Percentiles rank a stretch among this genome's conserved stretches.
These are phyloP conservation scores for Rhizopus arrhizus DNA, from an alignment of 371 early-diverging fungal genomes.

Conservation along the genomic window DNA sequence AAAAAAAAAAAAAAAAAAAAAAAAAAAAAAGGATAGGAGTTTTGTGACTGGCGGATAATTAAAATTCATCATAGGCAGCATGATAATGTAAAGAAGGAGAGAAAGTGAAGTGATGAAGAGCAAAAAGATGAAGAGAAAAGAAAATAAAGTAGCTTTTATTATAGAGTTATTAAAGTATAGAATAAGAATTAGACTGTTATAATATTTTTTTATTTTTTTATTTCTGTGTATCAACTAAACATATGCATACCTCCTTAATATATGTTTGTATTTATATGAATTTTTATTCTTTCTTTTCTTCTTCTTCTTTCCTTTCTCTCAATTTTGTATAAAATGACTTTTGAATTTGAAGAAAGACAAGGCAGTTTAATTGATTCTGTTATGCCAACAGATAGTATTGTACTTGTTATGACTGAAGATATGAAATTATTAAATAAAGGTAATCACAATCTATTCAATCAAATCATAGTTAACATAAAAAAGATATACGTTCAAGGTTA, in stretches of 20 bases:
- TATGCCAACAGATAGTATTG: slow-evolving; percentile 27
- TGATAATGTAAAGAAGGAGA: neutral
- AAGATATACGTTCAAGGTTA: slow-evolving; percentile 29
- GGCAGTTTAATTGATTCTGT: slow-evolving; percentile 33
- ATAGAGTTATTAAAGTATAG: neutral
- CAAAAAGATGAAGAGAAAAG: no score
- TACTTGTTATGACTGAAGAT: slow-evolving; percentile 36
- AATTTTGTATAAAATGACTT: slow-evolving; percentile 33
- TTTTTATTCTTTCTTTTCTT: slow-evolving; percentile 13
- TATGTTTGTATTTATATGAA: slow-evolving; percentile 1
- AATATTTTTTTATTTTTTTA: neutral
- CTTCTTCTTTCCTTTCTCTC: slow-evolving; percentile 12
- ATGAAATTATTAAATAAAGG: slow-evolving; percentile 35
- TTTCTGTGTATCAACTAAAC: neutral
- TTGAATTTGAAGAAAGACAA: slow-evolving; percentile 44
- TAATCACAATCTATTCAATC: slow-evolving; percentile 3
- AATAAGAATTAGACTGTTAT: neutral
- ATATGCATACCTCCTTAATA: neutral
- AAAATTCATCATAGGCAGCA: neutral
- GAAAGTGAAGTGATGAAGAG: neutral
- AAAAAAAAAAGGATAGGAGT: neutral
- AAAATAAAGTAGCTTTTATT: no score
- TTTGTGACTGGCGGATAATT: slow-evolving; percentile 2
- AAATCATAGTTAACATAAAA: neutral
- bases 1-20: slow-evolving; percentile 1